phyloP scores from a whole-genome alignment of 2,329 filamentous ascomycete genomes.

The Juglanconis sp. region DNA sequence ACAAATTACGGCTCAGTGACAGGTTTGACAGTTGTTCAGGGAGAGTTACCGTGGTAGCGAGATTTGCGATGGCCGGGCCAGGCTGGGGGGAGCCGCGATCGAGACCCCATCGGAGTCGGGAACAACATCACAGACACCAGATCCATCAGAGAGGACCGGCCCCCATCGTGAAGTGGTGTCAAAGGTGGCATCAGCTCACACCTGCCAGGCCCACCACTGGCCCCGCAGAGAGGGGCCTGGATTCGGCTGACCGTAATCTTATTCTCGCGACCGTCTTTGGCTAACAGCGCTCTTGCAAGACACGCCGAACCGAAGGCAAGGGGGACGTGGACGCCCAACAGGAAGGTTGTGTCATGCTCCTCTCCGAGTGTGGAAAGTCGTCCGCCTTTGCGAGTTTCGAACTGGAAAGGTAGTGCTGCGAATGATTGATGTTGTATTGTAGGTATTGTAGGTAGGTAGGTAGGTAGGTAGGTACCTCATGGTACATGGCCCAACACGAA shows the following conservation, averaged over 20 bases:
- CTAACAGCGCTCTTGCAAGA: neutral
- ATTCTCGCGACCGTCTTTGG: neutral
- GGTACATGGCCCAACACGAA: too few species aligned
- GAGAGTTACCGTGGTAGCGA: neutral
- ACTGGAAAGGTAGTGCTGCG: neutral
- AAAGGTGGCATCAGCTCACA: neutral
- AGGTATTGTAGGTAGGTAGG: neutral
- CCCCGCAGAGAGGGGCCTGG: neutral
- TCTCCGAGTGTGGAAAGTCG: neutral
- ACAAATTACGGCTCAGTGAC: conserved; percentile 11
- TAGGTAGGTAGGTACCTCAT: too few species aligned
- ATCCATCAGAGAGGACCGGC: too few species aligned
- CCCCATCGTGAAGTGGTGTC: neutral
- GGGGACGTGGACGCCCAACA: neutral
- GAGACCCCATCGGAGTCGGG: too few species aligned
- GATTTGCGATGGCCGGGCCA: too few species aligned
- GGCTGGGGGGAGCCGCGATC: too few species aligned
- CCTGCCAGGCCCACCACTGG: neutral
- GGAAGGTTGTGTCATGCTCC: neutral
- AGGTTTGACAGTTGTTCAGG: conserved; percentile 17
- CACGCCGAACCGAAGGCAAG: neutral
- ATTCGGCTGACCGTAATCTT: neutral
- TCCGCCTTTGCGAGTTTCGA: neutral
- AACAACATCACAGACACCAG: too few species aligned
- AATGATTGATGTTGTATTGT: neutral